A percentile compares a stretch with the other conserved stretches of the same genome.
Conservation (phyloP, 495 filamentous ascomycete species). For the Cercophora newfieldiana region DNA sequence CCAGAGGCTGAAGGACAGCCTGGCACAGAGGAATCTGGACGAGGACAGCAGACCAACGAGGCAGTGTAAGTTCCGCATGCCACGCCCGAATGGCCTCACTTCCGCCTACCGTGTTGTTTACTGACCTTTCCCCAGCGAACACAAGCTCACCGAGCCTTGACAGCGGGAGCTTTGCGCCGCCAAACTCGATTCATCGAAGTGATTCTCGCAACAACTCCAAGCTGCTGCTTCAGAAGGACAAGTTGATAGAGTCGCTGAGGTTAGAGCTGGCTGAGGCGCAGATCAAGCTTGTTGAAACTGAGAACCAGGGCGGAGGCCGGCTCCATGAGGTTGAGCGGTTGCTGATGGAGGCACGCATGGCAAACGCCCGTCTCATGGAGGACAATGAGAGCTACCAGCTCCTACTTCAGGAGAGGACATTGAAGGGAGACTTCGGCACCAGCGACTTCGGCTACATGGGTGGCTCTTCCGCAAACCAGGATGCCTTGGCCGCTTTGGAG, state of each 20-base stretch:
- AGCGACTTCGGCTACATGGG: conserved; percentile 74
- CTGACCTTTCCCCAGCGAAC: conserved; percentile 41
- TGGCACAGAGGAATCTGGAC: conserved; percentile 71
- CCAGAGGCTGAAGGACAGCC: conserved; percentile 83
- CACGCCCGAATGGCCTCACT: not conserved
- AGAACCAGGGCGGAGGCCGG: conserved; percentile 83
- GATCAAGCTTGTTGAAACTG: conserved; percentile 91
- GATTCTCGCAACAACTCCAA: conserved; percentile 84
- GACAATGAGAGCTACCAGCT: conserved; percentile 98
- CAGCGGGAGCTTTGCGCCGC: conserved; percentile 81
- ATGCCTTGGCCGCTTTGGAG: conserved; percentile 57
- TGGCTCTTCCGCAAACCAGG: conserved; percentile 51
- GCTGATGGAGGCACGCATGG: conserved; percentile 86
- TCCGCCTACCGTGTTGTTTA: conserved; percentile 14
- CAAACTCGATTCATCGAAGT: conserved; percentile 74
- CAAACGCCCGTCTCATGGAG: conserved; percentile 93
- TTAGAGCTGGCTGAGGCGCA: conserved; percentile 92
- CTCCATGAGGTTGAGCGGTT: conserved; percentile 84
- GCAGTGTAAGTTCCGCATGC: conserved; percentile 60
- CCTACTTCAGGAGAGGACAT: conserved; percentile 85
- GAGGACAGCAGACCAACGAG: conserved; percentile 61
- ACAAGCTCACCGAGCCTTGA: conserved; percentile 59
- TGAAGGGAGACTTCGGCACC: conserved; percentile 89
- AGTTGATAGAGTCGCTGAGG: conserved; percentile 86
- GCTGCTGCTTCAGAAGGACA: conserved; percentile 89